Evolutionary conservation across 108 stramenopile genomes (phyloP), one percentile per base, ranked within the genome.

Genomic region (Epithemia pelagica): DNA sequence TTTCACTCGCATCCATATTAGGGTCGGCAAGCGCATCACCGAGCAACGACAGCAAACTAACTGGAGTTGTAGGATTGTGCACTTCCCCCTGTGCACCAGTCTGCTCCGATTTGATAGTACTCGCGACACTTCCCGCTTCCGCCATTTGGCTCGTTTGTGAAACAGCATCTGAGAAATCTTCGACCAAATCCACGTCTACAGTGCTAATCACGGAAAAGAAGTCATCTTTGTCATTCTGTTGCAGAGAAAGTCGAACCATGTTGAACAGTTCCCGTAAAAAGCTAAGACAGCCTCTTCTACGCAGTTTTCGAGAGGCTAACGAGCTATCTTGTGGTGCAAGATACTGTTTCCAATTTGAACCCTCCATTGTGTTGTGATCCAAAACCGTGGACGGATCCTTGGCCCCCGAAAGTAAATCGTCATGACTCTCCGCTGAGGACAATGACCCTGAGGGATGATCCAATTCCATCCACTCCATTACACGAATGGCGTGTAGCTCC

Each of bases 221-320:
- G 52, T 91, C 88, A 63, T 91, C 92, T 64, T 87, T 91, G 54
- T 91, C 92, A 30, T 71, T 78, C 64, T 89, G 92, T 54, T 94
- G 85, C 52, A 94, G 70, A 2, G 85, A 84, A 54, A 75, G 68
- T 56, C 88, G 82, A 8, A 88, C 90, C 92, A 91, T 89, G 72
- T 85, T 85, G 73, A 94, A 94, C 2, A 94, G 69, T 61, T 94
- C 92, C 30, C 79, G 74, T 24, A 94, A 65, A 74, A 94, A 94
- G 19, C 74, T 75, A 30, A 94, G 63, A 58, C 90, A 88, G 0
- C 89, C 92, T 10, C 79, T 65, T 51, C 85, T 75, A 46, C 92
- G 79, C 27, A 79, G 68, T 37, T 62, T 69, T 28, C 92, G 80
- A 21, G 90, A 91, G 15, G 65, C 68, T 37, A 88, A 63, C 15